Evolutionary conservation across 208 protist genomes (phyloP).

Genomic region (Kentomonas sorsogonicus): DNA sequence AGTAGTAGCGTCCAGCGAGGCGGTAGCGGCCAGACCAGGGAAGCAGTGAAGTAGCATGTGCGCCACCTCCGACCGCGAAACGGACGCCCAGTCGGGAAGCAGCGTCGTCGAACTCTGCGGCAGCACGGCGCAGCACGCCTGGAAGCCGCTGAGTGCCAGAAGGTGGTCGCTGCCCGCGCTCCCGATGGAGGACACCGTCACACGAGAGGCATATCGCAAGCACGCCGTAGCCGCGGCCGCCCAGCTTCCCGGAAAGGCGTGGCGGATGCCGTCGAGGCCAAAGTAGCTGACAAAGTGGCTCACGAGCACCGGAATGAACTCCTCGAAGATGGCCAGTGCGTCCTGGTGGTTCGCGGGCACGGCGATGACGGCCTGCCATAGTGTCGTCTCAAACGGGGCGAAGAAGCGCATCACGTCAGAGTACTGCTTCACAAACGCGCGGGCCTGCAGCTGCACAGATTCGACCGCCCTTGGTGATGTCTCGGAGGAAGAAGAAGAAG

Average conservation of each 20-base stretch:
- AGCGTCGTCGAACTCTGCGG: slow-evolving; percentile 33
- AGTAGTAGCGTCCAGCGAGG: too few relatives aligned
- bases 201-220: slow-evolving; percentile 36
- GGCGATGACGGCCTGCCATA: slow-evolving; percentile 52
- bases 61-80: slow-evolving; percentile 45
- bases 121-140: slow-evolving; percentile 45
- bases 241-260: slow-evolving; percentile 58
- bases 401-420: slow-evolving; percentile 41
- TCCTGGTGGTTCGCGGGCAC: slow-evolving; percentile 15
- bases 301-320: slow-evolving; percentile 56
- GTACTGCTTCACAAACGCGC: slow-evolving; percentile 54
- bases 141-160: slow-evolving; percentile 29
- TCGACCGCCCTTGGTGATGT: slow-evolving; percentile 17
- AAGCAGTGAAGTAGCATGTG: slow-evolving; percentile 46
- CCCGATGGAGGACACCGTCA: slow-evolving; percentile 57
- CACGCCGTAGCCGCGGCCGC: slow-evolving; percentile 36
- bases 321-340: slow-evolving; percentile 16
- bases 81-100: slow-evolving; percentile 55
- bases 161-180: slow-evolving; percentile 24
- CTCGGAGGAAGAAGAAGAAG: neutral
- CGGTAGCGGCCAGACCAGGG: slow-evolving; percentile 18
- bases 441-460: slow-evolving; percentile 26
- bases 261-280: slow-evolving; percentile 36
- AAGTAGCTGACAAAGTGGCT: slow-evolving; percentile 51
- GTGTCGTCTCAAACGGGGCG: slow-evolving; percentile 44